Conservation (phyloP, 164 flowering plant species). For the Saururus chinensis region DNA sequence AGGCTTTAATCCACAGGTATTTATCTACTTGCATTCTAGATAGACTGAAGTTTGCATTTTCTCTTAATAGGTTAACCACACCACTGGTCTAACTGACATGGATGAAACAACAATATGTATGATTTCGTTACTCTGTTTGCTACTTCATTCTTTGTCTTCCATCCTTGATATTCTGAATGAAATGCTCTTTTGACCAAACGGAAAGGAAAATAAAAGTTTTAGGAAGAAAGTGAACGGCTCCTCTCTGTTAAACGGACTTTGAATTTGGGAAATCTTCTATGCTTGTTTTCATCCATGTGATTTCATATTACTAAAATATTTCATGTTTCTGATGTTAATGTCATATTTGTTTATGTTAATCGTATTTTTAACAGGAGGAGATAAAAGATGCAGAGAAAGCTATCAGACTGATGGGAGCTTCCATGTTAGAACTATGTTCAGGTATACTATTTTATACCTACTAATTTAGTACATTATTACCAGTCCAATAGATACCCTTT, state of each 20-base stretch:
- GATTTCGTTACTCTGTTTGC: no score
- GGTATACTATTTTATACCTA: slow-evolving; percentile 20
- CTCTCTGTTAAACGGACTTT: no score
- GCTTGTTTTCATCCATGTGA: no score
- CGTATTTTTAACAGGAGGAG: slow-evolving; percentile 41
- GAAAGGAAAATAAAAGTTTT: no score
- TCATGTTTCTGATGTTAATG: neutral
- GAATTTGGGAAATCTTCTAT: no score
- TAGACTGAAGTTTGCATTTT: neutral
- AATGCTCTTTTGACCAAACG: no score
- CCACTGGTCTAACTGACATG: no score
- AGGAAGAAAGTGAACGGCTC: no score
- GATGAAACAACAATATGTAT: no score
- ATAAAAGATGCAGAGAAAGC: slow-evolving; percentile 67
- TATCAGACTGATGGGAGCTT: slow-evolving; percentile 63
- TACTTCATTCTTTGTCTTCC: no score
- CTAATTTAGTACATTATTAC: neutral
- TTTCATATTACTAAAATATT: neutral
- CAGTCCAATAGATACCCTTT: neutral
- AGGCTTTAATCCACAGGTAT: slow-evolving; percentile 85
- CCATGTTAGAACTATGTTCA: slow-evolving; percentile 39
- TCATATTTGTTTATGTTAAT: neutral
- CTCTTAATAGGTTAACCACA: neutral
- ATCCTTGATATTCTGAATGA: no score
- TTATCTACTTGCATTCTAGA: neutral